Evolutionary conservation across 2,329 filamentous ascomycete species (phyloP), one percentile per base, ranked within the genome.

Genomic region (Calonectria hawksworthii): DNA sequence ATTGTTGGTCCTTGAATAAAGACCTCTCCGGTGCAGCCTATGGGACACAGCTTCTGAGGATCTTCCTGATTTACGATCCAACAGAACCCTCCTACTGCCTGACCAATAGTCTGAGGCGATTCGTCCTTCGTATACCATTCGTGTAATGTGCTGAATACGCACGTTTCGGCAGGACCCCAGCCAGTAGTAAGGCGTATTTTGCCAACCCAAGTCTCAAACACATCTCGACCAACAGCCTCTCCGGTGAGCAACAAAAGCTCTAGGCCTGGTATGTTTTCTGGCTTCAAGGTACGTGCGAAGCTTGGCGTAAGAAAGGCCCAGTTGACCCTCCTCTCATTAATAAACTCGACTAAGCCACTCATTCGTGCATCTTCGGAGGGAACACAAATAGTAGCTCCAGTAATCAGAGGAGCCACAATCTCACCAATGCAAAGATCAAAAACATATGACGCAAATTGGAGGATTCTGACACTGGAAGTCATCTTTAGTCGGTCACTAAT

Each of bases 21-120:
- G 0, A 84, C 69, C 41, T 84, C 83, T 3, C 82, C 83, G 4
- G 79, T 38, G 0, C 54, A 47, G 1, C 81, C 79, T 28, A 80
- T 54, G 0, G 83, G 56, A 23, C 56, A 61, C 18, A 61, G n/a
- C 8, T 61, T 61, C 32, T 21, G 32, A 16, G 56, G 56, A 28
- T 61, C 56, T 6, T 38, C 34, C 28, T 61, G n/a, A 21, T 61
- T 36, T 8, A 61, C 56, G 21, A 61, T 61, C 56, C 56, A 61
- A 11, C 56, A 61, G n/a, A 61, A 61, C 2, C 56, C 56, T 28
- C 56, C 56, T 13, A 61, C 56, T 2, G 56, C 56, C 3, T 36
- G 56, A 41, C 56, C 56, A 7, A 61, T n/a, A n/a, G 54, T 68
- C 23, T 67, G 41, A 1, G 44, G 59, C 3, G 51, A 30, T 44